Conservation (phyloP, 2,329 filamentous ascomycete species). For the Fusarium torreyae region DNA sequence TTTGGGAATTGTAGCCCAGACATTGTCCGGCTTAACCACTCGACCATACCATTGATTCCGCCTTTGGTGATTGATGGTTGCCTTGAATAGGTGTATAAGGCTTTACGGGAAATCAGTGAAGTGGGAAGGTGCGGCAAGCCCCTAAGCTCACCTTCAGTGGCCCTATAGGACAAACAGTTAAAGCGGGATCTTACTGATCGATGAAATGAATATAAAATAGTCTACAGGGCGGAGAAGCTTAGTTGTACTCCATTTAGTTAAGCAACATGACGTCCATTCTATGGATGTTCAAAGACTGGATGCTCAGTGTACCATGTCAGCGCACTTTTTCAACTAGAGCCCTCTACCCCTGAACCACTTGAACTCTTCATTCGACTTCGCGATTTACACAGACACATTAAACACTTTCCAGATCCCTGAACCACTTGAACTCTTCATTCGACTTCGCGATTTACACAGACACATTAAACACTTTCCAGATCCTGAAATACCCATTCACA, state of each 20-base stretch:
- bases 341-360: not conserved
- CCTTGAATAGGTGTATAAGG: not conserved
- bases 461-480: too few species aligned
- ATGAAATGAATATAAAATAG: too few species aligned
- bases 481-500: too few species aligned
- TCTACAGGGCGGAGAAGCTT: too few species aligned
- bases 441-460: not conserved
- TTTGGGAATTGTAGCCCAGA: not conserved
- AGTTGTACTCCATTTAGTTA: not conserved
- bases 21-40: not conserved
- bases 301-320: not conserved
- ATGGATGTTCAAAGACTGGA: not conserved
- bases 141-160: not conserved
- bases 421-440: not conserved
- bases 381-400: not conserved
- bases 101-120: not conserved
- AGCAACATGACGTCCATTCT: not conserved
- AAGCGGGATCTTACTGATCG: not conserved
- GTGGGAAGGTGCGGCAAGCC: not conserved
- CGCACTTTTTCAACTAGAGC: not conserved
- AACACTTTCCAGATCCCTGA: not conserved
- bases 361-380: not conserved
- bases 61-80: not conserved
- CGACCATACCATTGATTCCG: slow-evolving; percentile 1
- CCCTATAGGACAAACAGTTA: not conserved